Conservation (phyloP, 345 rosid genomes). For the Dipteronia dyeriana region DNA sequence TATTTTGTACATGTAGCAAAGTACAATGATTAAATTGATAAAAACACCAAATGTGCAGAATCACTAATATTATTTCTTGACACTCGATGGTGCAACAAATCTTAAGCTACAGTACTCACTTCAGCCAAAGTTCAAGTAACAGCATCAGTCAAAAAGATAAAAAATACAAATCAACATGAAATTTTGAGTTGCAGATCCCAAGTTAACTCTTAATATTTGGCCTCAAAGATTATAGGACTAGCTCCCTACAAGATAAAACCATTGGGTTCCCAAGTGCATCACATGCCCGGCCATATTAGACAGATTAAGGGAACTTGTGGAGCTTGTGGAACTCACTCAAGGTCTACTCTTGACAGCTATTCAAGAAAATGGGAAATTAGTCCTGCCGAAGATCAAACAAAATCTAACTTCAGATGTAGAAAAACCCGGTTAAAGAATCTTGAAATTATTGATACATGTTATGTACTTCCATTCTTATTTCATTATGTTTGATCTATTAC, state of each 20-base stretch:
- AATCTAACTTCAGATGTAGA: no score
- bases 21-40: background rate
- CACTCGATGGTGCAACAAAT: background rate
- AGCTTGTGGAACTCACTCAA: background rate
- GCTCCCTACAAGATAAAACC: background rate
- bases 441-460: no score
- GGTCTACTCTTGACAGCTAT: background rate
- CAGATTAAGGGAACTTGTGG: background rate
- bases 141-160: background rate
- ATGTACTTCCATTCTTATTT: no score
- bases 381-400: background rate
- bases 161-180: background rate
- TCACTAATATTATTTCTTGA: background rate
- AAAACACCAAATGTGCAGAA: background rate
- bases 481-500: no score
- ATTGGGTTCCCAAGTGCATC: background rate
- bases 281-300: background rate
- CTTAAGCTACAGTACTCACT: background rate
- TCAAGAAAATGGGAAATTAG: background rate
- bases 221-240: background rate
- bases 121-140: background rate
- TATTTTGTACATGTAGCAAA: background rate
- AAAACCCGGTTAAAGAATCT: no score
- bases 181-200: background rate
- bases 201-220: background rate